Conservation (phyloP, 305 asterid species). For the Fraxinus nigra region DNA sequence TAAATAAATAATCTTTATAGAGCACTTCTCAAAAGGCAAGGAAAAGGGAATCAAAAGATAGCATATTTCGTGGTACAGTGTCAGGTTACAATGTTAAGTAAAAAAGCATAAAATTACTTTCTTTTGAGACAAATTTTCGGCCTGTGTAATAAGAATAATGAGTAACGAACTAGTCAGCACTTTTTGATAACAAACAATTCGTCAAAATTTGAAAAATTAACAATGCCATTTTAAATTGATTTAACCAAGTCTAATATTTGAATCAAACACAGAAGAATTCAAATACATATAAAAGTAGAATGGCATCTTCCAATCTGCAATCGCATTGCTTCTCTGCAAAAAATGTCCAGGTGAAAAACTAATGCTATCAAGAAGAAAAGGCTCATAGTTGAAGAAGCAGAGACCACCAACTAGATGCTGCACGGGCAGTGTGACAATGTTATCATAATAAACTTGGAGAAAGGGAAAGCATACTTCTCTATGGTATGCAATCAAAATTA, state of each 20-base stretch:
- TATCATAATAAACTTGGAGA: not conserved
- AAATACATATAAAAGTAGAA: not conserved
- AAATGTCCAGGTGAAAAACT: constrained; percentile 1
- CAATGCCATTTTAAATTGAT: not conserved
- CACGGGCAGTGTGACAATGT: not conserved
- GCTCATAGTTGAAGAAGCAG: not conserved
- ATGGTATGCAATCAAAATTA: not conserved
- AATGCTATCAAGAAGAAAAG: constrained; percentile 3
- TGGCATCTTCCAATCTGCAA: not conserved
- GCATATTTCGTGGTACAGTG: not conserved
- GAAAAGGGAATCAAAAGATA: not conserved
- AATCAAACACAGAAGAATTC: not conserved
- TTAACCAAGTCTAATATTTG: not conserved
- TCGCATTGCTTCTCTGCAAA: not conserved
- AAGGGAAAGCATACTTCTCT: not conserved
- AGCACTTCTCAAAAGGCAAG: not conserved
- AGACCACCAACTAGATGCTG: constrained; percentile 5
- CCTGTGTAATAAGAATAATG: not conserved
- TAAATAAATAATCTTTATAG: not conserved
- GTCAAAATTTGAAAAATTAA: not conserved
- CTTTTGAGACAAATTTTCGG: not conserved
- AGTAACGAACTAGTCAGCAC: not conserved
- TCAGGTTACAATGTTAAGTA: not conserved
- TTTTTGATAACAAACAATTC: not conserved
- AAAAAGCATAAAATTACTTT: not conserved